Evolutionary conservation across 495 filamentous ascomycete species (phyloP).

Genomic region (Durotheca rogersii): DNA sequence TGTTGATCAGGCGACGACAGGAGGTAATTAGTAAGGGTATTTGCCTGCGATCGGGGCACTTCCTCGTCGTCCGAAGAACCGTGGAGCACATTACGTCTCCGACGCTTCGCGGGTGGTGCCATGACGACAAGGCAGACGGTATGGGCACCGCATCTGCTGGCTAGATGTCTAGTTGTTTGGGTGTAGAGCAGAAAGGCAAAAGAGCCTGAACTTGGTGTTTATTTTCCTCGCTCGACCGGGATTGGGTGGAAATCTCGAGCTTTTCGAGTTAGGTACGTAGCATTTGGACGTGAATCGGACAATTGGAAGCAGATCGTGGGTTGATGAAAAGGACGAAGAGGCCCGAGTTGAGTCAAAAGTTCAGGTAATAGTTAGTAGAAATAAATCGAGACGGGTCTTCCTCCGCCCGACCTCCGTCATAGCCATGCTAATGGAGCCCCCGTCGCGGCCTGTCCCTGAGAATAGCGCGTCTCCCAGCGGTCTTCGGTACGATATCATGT

Average conservation of each 20-base stretch:
- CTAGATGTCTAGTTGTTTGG: slow-evolving; percentile 1
- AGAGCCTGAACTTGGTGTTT: not conserved
- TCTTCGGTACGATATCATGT: slow-evolving; percentile 26
- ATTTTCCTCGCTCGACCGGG: not conserved
- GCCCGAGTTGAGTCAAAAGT: slow-evolving; percentile 6
- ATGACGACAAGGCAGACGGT: slow-evolving; percentile 38
- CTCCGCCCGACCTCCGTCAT: slow-evolving; percentile 23
- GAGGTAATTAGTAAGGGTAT: slow-evolving; percentile 46
- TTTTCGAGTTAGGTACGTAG: not conserved
- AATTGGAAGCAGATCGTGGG: not conserved
- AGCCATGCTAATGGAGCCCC: slow-evolving; percentile 16
- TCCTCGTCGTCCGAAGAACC: slow-evolving; percentile 37
- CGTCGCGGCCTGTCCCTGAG: slow-evolving; percentile 12
- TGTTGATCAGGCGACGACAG: slow-evolving; percentile 44
- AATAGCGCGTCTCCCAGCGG: slow-evolving; percentile 19
- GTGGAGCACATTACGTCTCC: slow-evolving; percentile 48
- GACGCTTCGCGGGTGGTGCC: slow-evolving; percentile 58
- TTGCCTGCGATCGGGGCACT: slow-evolving; percentile 33
- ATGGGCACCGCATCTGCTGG: slow-evolving; percentile 27
- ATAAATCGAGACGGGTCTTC: too few relatives aligned
- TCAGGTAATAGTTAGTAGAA: too few relatives aligned
- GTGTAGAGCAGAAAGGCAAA: too few relatives aligned
- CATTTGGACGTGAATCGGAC: not conserved
- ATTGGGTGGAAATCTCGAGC: not conserved
- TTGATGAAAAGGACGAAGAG: not conserved